Evolutionary conservation across 139 green algal genomes (phyloP), one percentile per base, ranked within the genome.

Genomic region (Chlorella sp.): DNA sequence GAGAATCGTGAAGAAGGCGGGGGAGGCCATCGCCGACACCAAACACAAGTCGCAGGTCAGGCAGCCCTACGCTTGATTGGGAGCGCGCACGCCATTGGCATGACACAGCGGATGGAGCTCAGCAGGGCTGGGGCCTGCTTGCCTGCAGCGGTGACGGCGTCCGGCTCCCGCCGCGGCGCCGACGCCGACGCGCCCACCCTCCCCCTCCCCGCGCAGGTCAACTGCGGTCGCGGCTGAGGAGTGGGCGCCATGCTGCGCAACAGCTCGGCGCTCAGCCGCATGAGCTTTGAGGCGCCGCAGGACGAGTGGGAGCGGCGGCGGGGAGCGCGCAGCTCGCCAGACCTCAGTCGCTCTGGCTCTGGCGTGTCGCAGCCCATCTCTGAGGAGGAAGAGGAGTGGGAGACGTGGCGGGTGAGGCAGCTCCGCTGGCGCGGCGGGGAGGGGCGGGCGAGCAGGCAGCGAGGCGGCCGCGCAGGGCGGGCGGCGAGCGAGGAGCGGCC

Each of bases 201-300:
- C 11, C 45, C 45, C 11, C 45, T 51, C 11, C 45, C 40, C 19
- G 41, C 62, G 25, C 51, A 55, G 62, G 27, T 27, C 0, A n/a
- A n/a, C n/a, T n/a, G n/a, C n/a, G n/a, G n/a, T n/a, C n/a, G n/a
- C n/a, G n/a, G n/a, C n/a, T n/a, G n/a, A n/a, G 62, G 38, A 1
- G 40, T 19, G 36, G 40, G 35, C 11, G 41, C 4, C 43, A 7
- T 53, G 35, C 36, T 25, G 51, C 41, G 70, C 41, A 48, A 65
- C 15, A 12, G n/a, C 19, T 35, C 55, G 8, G 41, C 67, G 17
- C 33, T 76, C 0, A 68, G 46, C 7, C 38, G 74, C 36, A 73
- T 80, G 21, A 67, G 42, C 27, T 80, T 80, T 31, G 74, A 80
- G 60, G 63, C 74, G 8, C 25, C 63, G 55, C 51, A 31, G 25